Evolutionary conservation across 2,329 filamentous ascomycete species (phyloP), one percentile per base, ranked within the genome.

Genomic region (Ascosphaera aggregata): DNA sequence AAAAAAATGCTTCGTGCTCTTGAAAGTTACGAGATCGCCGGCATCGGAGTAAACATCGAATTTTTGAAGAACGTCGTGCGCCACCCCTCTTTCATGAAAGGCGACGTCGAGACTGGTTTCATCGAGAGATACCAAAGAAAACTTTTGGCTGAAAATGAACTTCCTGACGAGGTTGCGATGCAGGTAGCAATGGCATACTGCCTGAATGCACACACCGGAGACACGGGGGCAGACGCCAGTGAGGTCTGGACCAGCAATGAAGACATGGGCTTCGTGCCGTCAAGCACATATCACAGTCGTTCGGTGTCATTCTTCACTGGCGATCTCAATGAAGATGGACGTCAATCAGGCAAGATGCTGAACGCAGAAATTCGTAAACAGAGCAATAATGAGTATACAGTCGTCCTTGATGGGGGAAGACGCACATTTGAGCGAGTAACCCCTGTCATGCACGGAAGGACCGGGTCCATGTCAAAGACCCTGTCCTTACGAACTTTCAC

Each of bases 91-190:
- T 98, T 98, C 51, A 69, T 92, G 41, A 69, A 69, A 9, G 89
- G 86, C 7, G 73, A 89, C 16, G 84, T 98, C 11, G 86, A 98
- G 57, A 98, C 89, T 0, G 86, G 86, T 1, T 98, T 93, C 54
- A 95, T 98, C 46, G 76, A 85, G 40, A 93, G 92, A 56, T 78
- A 91, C 60, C 69, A 71, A 42, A 67, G 73, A 9, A 77, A 84
- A 46, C 67, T 98, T 1, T 95, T 95, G 53, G 63, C 64, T 17
- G 58, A 69, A 9, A 67, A 78, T 24, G 63, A 69, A 16, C 34
- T 36, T 9, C 34, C 34, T 5, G 66, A 76, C 34, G 84, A 93
- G 57, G 71, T 84, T 2, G 80, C 84, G 46, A 75, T 77, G 0
- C 89, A 98, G 61, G 85, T 84, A 7, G 85, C 85, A 0, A 64